Base-by-base conservation (phyloP, 495 filamentous ascomycete genomes). In the Trichoderma erinaceum region DNA sequence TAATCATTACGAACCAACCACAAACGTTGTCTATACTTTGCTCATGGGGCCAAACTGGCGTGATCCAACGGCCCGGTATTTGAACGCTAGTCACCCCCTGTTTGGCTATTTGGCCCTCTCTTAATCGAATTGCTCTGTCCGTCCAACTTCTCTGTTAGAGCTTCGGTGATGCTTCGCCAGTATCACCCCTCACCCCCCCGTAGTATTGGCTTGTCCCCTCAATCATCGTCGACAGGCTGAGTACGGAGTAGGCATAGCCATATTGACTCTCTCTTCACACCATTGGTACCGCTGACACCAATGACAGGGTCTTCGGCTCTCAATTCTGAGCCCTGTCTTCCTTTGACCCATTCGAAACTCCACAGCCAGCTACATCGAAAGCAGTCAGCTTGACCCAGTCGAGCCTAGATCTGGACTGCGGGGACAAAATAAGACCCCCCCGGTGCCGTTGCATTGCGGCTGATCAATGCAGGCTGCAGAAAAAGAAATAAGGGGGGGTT, bases 371-470 rank as follows among this genome's bases (percentile, higher is more conserved):
- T 52, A n/a, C n/a, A 52, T 52, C 48, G 48, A 52, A 52, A 18
- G 18, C n/a, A 16, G 48, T 52, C n/a, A 21, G 48, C 48, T 21
- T 52, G n/a, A 7, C 48, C 48, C 21, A 21, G 48, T 52, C 18
- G 48, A 52, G 48, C 48, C 21, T 52, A 52, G 48, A 52, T 52
- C 48, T 52, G 48, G 48, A 11, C 21, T 52, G 48, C 48, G 48
- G 48, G 48, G 48, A 52, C 48, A 21, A 52, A 11, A 21, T 7
- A 18, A 18, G 18, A 18, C 21, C 18, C 21, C 11, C 43, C 48
- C 48, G 21, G 48, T 52, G 21, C 48, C 48, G 48, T 52, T 52
- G 48, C 48, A 52, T 23, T 52, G 48, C 48, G 48, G 48, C 48
- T 52, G 48, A 52, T 52, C 48, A 23, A 23, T 52, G 48, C n/a